Conservation (phyloP, 148 eudicot genomes). For the Arctostaphylos glauca region DNA sequence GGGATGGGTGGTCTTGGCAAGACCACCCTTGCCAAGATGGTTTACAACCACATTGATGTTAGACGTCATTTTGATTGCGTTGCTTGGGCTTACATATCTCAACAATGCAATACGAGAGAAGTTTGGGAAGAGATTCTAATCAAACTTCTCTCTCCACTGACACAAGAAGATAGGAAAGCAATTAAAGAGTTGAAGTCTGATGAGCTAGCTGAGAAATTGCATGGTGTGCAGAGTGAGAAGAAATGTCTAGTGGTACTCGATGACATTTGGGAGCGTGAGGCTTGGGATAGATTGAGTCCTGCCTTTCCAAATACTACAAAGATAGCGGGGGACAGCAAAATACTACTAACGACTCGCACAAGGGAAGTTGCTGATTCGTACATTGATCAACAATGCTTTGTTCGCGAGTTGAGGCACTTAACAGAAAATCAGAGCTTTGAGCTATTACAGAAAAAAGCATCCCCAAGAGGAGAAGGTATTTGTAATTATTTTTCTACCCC, state of each 20-base stretch:
- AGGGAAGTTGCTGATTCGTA: neutral
- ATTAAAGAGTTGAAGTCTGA: too few species aligned
- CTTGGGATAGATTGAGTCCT: constrained; percentile 12
- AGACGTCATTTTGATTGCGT: too few species aligned
- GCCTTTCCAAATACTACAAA: constrained; percentile 13
- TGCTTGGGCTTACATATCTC: too few species aligned
- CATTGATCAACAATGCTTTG: neutral
- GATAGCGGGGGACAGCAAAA: constrained; percentile 3
- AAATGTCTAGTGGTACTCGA: constrained; percentile 29
- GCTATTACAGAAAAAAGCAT: constrained; percentile 16
- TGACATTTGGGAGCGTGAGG: constrained; percentile 15
- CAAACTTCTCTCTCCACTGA: too few species aligned
- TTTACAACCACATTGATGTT: too few species aligned
- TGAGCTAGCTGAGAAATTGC: too few species aligned
- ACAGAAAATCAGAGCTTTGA: too few species aligned
- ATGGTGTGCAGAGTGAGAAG: neutral
- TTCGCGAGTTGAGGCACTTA: constrained; percentile 12
- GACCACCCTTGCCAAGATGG: too few species aligned
- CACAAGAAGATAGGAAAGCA: too few species aligned
- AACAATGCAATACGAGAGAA: too few species aligned
- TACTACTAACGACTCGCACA: constrained; percentile 19
- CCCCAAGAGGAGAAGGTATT: neutral
- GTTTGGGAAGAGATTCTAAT: too few species aligned
- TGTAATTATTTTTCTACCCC: neutral
- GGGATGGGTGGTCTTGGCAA: too few species aligned